These are phyloP conservation scores for Trypanosoma avium DNA, from an alignment of 208 protist genomes.

Conservation along the genomic window DNA sequence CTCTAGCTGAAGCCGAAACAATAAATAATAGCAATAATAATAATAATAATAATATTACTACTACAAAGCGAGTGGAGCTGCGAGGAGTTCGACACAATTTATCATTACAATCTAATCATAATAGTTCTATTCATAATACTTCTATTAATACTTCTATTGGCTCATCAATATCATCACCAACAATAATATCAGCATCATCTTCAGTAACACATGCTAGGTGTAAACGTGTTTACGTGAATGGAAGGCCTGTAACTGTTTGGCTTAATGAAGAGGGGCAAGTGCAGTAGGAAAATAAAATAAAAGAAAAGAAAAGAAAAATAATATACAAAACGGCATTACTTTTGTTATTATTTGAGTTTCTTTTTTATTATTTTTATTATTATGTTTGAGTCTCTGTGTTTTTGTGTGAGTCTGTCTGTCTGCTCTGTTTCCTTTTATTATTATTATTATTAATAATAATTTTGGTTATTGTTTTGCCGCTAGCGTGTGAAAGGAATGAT, in stretches of 20 bases:
- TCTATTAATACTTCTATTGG: not conserved
- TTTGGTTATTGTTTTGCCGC: too few relatives aligned
- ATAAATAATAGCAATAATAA: too few relatives aligned
- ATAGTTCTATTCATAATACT: not conserved
- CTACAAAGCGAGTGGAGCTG: conserved; percentile 1
- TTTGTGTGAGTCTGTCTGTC: too few relatives aligned
- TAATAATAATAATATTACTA: too few relatives aligned
- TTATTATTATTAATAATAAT: too few relatives aligned
- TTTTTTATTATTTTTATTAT: conserved; percentile 15
- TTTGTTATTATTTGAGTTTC: conserved; percentile 2
- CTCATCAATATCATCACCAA: too few relatives aligned
- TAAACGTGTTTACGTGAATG: conserved; percentile 31
- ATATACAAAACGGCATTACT: not conserved
- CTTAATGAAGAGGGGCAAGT: conserved; percentile 21
- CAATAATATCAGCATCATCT: not conserved
- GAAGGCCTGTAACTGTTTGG: conserved; percentile 29
- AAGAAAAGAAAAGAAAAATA: conserved; percentile 3
- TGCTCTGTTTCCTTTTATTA: too few relatives aligned
- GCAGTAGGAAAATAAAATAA: conserved; percentile 2
- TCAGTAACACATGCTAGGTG: conserved; percentile 30
- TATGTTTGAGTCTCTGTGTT: not conserved
- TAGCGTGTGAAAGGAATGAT: too few relatives aligned
- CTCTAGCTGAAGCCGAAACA: too few relatives aligned
- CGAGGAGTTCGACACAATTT: not conserved
- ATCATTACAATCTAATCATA: not conserved